Evolutionary conservation across 768 basidiomycete genomes (phyloP), one percentile per base, ranked within the genome.

Genomic region (Trichaptum fuscoviolaceum): DNA sequence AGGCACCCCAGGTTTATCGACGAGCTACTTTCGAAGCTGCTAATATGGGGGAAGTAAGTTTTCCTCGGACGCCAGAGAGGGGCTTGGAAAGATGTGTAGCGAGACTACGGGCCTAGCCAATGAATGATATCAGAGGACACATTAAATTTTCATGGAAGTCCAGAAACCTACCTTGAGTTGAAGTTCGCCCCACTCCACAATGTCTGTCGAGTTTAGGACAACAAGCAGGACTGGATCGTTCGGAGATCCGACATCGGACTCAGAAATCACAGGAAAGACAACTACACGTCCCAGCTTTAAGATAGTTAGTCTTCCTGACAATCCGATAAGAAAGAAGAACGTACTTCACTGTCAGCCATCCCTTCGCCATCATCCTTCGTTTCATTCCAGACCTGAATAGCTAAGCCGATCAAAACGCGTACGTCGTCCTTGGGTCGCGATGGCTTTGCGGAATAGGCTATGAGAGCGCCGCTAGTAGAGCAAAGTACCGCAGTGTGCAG

Each of bases 301-400:
- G 15, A 35, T 23, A 63, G 42, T 66, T 12, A 58, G 58, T 12
- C n/a, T 42, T 25, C 35, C 24, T 24, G 9, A 15, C 10, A 63
- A 26, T 34, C 42, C 25, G 57, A 23, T 58, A 1, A 30, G n/a
- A 20, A n/a, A 25, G 42, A 0, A 35, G 52, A 15, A 74, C 80
- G 71, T 70, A 91, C 91, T 84, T 93, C 91, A 74, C 88, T 87
- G 67, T 93, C 91, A 2, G 87, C 88, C 86, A 89, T 89, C 20
- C 89, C 90, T 59, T 81, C 79, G 10, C 85, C 87, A 60, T 87
- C 81, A 25, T 84, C 86, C 67, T 80, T 82, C 27, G 87, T 90
- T 76, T 93, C 91, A 63, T 85, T 85, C 91, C 92, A 93, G 35
- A 91, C 81, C 74, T 92, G 91, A 10, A 85, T 85, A 57, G 86